phyloP scores from a whole-genome alignment of 2,329 filamentous ascomycete species.

The Ophiostoma sp. region DNA sequence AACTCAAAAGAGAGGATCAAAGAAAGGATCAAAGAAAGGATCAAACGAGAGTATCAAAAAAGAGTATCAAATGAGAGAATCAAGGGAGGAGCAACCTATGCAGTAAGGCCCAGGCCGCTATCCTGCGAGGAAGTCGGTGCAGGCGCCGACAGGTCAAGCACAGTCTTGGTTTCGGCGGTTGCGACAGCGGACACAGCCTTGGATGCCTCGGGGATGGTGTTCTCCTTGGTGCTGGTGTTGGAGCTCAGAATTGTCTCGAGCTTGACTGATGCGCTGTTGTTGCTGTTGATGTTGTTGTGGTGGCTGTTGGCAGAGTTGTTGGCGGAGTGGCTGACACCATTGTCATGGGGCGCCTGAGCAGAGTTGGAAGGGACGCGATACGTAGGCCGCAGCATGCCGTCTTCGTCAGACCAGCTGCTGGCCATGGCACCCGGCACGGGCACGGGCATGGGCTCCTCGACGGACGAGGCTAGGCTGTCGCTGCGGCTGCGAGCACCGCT shows the following conservation, averaged over 20 bases:
- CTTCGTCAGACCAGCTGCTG: conserved; percentile 33
- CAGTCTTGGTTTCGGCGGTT: neutral
- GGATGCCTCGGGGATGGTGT: neutral
- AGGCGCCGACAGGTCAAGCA: neutral
- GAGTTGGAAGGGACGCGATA: neutral
- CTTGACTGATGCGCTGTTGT: conserved; percentile 32
- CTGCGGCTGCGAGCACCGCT: conserved; percentile 16
- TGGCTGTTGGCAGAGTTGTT: neutral
- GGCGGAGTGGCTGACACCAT: neutral
- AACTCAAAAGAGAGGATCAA: neutral
- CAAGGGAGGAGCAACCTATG: conserved; percentile 13
- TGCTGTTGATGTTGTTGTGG: neutral
- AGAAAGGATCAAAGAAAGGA: conserved; percentile 8
- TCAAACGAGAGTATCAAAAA: neutral
- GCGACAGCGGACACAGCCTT: neutral
- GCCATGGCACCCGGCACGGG: neutral
- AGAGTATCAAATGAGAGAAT: neutral
- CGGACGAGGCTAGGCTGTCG: conserved; percentile 24
- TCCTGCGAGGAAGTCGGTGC: conserved; percentile 27
- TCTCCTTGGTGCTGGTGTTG: conserved; percentile 31
- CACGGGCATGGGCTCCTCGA: conserved; percentile 20
- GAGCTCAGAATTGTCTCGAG: conserved; percentile 45
- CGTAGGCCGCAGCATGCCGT: conserved; percentile 27
- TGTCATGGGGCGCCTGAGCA: neutral
- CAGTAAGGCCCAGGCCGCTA: conserved; percentile 30